Conservation (phyloP, 176 grass and related monocot genomes). For the Bonia amplexicaulis region DNA sequence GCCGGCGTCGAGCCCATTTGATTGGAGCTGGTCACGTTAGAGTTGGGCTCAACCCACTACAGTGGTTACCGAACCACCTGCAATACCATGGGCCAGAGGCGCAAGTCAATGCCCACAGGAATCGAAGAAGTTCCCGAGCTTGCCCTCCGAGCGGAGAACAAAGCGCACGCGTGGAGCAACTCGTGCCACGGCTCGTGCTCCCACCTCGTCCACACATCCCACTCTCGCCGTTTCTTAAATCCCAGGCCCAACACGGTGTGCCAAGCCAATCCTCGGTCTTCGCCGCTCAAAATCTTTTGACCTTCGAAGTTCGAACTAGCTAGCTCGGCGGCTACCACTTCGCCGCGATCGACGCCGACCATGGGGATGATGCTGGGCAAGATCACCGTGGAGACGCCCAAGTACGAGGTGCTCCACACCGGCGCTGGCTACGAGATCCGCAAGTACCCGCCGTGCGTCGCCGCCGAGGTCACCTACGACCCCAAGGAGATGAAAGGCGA, state of each 20-base stretch:
- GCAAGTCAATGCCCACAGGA: background rate
- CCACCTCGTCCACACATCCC: conserved; percentile 40
- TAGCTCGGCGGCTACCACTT: background rate
- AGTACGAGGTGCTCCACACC: conserved; percentile 68
- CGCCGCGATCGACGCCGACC: background rate
- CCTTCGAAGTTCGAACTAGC: background rate
- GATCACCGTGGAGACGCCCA: conserved; percentile 87
- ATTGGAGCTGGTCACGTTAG: background rate
- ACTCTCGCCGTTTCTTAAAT: conserved; percentile 33
- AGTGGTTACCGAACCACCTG: background rate
- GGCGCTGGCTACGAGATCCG: conserved; percentile 88
- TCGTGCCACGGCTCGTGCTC: conserved; percentile 25
- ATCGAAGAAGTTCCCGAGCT: background rate
- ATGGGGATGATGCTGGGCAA: conserved; percentile 84
- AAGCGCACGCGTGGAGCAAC: conserved; percentile 45
- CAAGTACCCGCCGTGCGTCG: conserved; percentile 59
- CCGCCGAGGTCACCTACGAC: conserved; percentile 85
- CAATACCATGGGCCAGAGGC: background rate
- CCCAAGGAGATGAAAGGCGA: conserved; percentile 58
- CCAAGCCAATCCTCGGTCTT: background rate
- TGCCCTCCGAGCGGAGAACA: conserved; percentile 11
- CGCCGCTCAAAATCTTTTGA: background rate
- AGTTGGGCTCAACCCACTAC: background rate
- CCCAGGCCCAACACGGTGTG: background rate
- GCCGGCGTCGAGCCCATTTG: background rate